These are phyloP conservation scores for Pilatotrama ljubarskyi DNA, from an alignment of 768 basidiomycete species.

Conservation along the genomic window DNA sequence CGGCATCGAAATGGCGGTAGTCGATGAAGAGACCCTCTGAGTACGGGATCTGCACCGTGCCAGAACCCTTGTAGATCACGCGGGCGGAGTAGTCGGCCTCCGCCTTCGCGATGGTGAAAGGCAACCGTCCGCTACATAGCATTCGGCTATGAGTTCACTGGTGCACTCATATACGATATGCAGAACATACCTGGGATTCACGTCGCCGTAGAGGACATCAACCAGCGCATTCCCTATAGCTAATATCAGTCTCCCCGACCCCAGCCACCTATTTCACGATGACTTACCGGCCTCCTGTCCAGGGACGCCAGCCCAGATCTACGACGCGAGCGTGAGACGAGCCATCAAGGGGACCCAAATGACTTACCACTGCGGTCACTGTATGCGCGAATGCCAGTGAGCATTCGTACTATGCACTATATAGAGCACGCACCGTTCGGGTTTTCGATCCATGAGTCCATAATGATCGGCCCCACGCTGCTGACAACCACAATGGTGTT, in stretches of 20 bases:
- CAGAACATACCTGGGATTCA: slow-evolving; percentile 47
- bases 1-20: slow-evolving; percentile 56
- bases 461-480: slow-evolving; percentile 57
- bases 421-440: slow-evolving; percentile 40
- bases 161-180: background rate
- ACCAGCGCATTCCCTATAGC: slow-evolving; percentile 36
- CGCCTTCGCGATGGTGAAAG: slow-evolving; percentile 51
- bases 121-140: slow-evolving; percentile 39
- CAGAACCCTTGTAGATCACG: slow-evolving; percentile 33
- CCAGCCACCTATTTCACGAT: background rate
- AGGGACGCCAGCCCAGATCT: slow-evolving; percentile 40
- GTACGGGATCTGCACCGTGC: slow-evolving; percentile 52
- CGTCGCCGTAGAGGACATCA: slow-evolving; percentile 50
- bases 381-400: background rate
- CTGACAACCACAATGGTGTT: slow-evolving; percentile 70
- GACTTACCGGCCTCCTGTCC: slow-evolving; percentile 51
- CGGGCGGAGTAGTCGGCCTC: slow-evolving; percentile 57
- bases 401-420: background rate
- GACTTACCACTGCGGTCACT: slow-evolving; percentile 26
- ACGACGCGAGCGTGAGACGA: slow-evolving; percentile 8
- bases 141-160: background rate
- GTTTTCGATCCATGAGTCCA: slow-evolving; percentile 47
- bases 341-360: slow-evolving; percentile 40
- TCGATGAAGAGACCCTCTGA: slow-evolving; percentile 59
- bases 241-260: background rate